Conservation (phyloP, 495 filamentous ascomycete species). For the Neurospora terricola region DNA sequence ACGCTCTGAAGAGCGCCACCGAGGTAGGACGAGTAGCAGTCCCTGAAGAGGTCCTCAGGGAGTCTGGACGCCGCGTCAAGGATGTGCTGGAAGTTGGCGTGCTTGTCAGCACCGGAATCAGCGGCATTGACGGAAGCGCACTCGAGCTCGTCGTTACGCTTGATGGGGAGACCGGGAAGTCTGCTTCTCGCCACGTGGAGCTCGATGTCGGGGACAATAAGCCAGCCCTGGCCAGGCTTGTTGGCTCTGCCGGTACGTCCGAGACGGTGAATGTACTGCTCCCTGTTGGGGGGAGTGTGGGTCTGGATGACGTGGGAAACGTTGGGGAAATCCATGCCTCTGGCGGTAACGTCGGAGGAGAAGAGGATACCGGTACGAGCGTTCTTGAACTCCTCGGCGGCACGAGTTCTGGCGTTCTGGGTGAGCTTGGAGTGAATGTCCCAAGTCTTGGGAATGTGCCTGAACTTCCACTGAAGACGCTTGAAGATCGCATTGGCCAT, state of each 20-base stretch:
- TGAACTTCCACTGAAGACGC: constrained; percentile 30
- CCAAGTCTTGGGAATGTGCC: constrained; percentile 32
- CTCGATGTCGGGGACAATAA: constrained; percentile 58
- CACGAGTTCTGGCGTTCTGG: constrained; percentile 56
- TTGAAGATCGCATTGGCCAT: constrained; percentile 53
- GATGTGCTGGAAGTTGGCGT: constrained; percentile 29
- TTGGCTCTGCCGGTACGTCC: constrained; percentile 64
- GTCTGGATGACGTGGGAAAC: constrained; percentile 87
- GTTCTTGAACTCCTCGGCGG: constrained; percentile 60
- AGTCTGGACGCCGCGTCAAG: constrained; percentile 22
- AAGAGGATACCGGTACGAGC: constrained; percentile 62
- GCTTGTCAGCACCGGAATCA: constrained; percentile 21
- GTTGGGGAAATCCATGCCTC: constrained; percentile 95
- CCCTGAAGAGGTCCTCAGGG: constrained; percentile 20
- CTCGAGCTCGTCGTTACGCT: constrained; percentile 37
- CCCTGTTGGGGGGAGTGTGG: constrained; percentile 57
- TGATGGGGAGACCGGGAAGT: constrained; percentile 57
- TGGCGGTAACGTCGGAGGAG: constrained; percentile 87
- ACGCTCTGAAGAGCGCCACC: constrained; percentile 29
- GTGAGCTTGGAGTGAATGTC: constrained; percentile 72
- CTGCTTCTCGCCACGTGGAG: constrained; percentile 31
- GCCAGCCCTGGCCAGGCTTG: constrained; percentile 71
- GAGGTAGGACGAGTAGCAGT: constrained; percentile 40
- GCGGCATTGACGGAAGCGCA: constrained; percentile 40
- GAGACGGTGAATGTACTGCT: constrained; percentile 83